Percentiles rank a stretch among this genome's conserved stretches.
Conservation (phyloP, 805 yeast species). For the Clavispora phyllophila region DNA sequence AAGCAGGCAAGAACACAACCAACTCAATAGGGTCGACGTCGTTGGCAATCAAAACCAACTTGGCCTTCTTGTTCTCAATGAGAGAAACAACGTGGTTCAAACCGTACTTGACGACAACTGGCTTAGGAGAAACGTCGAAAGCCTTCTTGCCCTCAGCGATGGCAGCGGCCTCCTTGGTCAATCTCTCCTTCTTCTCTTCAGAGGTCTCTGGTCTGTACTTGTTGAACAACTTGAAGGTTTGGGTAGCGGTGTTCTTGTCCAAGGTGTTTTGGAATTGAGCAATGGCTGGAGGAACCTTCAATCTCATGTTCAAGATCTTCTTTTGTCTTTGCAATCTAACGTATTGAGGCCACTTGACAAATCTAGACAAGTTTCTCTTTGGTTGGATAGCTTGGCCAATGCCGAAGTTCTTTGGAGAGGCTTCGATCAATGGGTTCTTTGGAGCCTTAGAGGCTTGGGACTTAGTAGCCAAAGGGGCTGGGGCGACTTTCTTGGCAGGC, state of each 20-base stretch:
- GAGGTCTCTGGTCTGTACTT: slow-evolving; percentile 98
- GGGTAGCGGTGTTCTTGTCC: slow-evolving; percentile 98
- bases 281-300: slow-evolving; percentile 98
- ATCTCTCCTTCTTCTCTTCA: slow-evolving; percentile 98
- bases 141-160: slow-evolving; percentile 97
- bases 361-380: slow-evolving; percentile 94
- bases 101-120: slow-evolving; percentile 96
- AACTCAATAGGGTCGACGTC: slow-evolving; percentile 99
- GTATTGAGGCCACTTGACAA: slow-evolving; percentile 99
- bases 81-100: slow-evolving; percentile 97
- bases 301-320: slow-evolving; percentile 91
- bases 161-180: slow-evolving; percentile 98
- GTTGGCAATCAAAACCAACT: slow-evolving; percentile 94
- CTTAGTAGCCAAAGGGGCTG: slow-evolving; percentile 42
- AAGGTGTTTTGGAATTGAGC: slow-evolving; percentile 93
- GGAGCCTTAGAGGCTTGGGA: slow-evolving; percentile 23
- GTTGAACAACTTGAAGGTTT: slow-evolving; percentile 94
- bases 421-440: slow-evolving; percentile 48
- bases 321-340: slow-evolving; percentile 98
- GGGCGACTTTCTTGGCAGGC: slow-evolving; percentile 47
- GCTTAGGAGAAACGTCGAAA: slow-evolving; percentile 95
- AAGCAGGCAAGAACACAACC: slow-evolving; percentile 95
- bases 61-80: slow-evolving; percentile 97
- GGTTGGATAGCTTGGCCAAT: slow-evolving; percentile 94
- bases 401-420: slow-evolving; percentile 91